Evolutionary conservation across 176 grass and related monocot species (phyloP), one percentile per base, ranked within the genome.

Genomic region (Stipa capillata): DNA sequence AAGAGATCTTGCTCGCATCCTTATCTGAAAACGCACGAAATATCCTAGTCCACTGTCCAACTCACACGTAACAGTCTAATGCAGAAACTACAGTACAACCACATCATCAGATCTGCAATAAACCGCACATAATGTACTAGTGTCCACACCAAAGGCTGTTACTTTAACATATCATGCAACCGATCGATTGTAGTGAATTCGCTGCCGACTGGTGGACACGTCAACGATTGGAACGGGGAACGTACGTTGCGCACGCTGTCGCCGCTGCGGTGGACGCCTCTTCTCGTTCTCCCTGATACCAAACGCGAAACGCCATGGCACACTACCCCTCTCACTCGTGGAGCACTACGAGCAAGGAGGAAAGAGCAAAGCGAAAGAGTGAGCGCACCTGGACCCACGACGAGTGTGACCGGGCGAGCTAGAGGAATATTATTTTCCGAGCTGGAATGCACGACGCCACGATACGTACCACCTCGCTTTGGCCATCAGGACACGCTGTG

Each of bases 31-130:
- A 25, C 61, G n/a, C 65, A 53, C 42, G 62, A 76, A 31, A 70
- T 62, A 87, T 54, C 45, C 44, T 25, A 15, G n/a, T 54, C 35
- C 55, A 35, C 37, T 53, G 69, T 74, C 84, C 69, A 21, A 16
- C 39, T 48, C 84, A 24, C 14, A 3, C 59, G 28, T 35, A 4
- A 7, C 47, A 29, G 8, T 36, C 48, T 5, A 16, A 8, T 15
- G 2, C 42, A 42, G 33, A 51, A 27, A 69, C n/a, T n/a, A 21
- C 65, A 31, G 35, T 16, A 17, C 52, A 13, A 23, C 52, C 72
- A 28, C 61, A 37, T 2, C 62, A 40, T 16, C 55, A 64, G 2
- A 27, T 14, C 16, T 8, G 12, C 80, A 36, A 18, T 15, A 11
- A 28, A 53, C 55, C 37, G 17, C 65, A 36, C 63, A 27, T 45